A percentile compares a stretch with the other conserved stretches of the same genome.
These are phyloP conservation scores for Leccinum broughii DNA, from an alignment of 768 basidiomycete species.

Conservation along the genomic window DNA sequence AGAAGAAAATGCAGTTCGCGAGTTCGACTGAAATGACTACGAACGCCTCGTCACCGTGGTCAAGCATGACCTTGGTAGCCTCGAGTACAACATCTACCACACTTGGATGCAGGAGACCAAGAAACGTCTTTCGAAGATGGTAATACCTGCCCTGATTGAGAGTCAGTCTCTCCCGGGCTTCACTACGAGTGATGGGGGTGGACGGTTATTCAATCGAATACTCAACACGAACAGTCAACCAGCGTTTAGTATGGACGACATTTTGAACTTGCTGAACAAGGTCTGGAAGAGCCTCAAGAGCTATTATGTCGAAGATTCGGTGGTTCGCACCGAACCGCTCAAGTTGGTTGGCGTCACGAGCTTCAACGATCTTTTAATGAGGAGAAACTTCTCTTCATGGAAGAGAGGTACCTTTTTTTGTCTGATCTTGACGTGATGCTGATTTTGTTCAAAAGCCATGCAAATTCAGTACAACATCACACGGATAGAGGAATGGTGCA, in stretches of 20 bases:
- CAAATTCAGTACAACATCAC: conserved; percentile 99
- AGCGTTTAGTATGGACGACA: conserved; percentile 98
- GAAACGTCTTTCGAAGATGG: conserved; percentile 95
- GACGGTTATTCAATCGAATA: conserved; percentile 90
- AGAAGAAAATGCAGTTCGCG: conserved; percentile 86
- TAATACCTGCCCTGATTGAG: conserved; percentile 96
- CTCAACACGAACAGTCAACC: conserved; percentile 84
- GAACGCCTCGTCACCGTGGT: conserved; percentile 97
- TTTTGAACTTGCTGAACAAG: conserved; percentile 94
- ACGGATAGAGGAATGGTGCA: conserved; percentile 98
- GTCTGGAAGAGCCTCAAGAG: conserved; percentile 99
- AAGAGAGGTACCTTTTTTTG: conserved; percentile 75
- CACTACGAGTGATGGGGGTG: conserved; percentile 91
- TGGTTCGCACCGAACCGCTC: conserved; percentile 92
- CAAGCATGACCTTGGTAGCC: conserved; percentile 95
- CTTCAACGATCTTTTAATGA: conserved; percentile 98
- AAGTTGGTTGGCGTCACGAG: conserved; percentile 95
- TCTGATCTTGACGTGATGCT: background rate
- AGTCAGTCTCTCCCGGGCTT: conserved; percentile 98
- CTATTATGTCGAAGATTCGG: conserved; percentile 97
- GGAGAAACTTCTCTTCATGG: conserved; percentile 99
- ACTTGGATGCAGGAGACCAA: conserved; percentile 99
- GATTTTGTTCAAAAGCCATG: conserved; percentile 69
- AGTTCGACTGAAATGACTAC: conserved; percentile 97
- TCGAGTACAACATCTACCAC: conserved; percentile 99